Evolutionary conservation across 306 rosid species (phyloP).

Genomic region (Vicia sativa): DNA sequence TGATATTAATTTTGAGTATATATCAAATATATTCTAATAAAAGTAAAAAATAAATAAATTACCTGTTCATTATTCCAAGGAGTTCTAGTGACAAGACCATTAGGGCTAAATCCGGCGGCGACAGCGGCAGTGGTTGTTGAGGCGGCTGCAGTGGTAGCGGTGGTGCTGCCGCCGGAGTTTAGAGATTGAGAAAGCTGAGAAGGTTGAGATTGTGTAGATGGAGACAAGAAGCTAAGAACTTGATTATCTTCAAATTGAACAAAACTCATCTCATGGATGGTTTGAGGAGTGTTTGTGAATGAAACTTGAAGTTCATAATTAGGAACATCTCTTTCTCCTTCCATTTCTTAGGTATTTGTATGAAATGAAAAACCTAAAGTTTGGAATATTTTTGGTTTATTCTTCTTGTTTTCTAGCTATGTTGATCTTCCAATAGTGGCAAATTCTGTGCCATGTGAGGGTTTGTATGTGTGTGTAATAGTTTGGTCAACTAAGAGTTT

Average conservation of each 20-base stretch:
- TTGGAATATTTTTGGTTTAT: slow-evolving; percentile 28
- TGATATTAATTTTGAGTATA: slow-evolving; percentile 7
- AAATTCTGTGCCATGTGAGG: slow-evolving; percentile 17
- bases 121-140: neutral
- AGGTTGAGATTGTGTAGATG: slow-evolving; percentile 52
- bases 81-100: slow-evolving; percentile 56
- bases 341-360: slow-evolving; percentile 48
- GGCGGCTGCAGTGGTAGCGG: slow-evolving; percentile 31
- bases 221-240: slow-evolving; percentile 78
- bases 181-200: slow-evolving; percentile 46
- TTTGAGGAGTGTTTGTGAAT: slow-evolving; percentile 57
- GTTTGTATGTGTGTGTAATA: slow-evolving; percentile 21
- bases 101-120: slow-evolving; percentile 54
- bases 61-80: slow-evolving; percentile 80
- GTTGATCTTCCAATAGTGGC: slow-evolving; percentile 9
- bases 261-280: slow-evolving; percentile 72
- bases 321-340: slow-evolving; percentile 60
- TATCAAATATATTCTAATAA: neutral
- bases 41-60: slow-evolving; percentile 14
- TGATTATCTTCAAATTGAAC: slow-evolving; percentile 79
- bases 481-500: slow-evolving; percentile 56
- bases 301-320: slow-evolving; percentile 70
- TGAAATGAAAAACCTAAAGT: neutral
- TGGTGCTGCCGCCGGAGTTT: slow-evolving; percentile 2
- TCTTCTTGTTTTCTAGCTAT: slow-evolving; percentile 6